Conservation (phyloP, 2,329 filamentous ascomycete species). For the Colletotrichum endophyticum region DNA sequence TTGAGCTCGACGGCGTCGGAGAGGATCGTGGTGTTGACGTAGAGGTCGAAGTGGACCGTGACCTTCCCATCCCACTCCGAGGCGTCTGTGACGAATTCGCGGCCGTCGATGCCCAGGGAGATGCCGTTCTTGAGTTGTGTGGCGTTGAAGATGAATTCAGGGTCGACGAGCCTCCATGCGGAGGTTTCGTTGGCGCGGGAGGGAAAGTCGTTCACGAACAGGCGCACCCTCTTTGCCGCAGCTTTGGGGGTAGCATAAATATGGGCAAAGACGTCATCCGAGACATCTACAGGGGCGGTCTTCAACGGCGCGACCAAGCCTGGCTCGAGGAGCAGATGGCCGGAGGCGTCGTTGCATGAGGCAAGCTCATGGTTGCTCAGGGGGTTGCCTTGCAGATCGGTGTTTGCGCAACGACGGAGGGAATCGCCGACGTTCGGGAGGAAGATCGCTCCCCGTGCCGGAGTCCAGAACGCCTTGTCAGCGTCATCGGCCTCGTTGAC, state of each 20-base stretch:
- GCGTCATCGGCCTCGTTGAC: slow-evolving; percentile 31
- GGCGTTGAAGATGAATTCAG: slow-evolving; percentile 31
- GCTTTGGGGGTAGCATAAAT: slow-evolving; percentile 17
- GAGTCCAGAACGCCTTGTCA: slow-evolving; percentile 29
- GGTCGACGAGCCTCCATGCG: slow-evolving; percentile 30
- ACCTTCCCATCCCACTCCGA: slow-evolving; percentile 32
- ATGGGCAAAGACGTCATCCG: slow-evolving; percentile 17
- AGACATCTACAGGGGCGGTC: slow-evolving; percentile 31
- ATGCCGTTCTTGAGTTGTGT: slow-evolving; percentile 32
- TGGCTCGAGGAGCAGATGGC: slow-evolving; percentile 33
- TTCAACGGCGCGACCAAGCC: slow-evolving; percentile 34
- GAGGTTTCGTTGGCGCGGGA: neutral
- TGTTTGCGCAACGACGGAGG: slow-evolving; percentile 30
- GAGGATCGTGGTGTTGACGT: slow-evolving; percentile 17
- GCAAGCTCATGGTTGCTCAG: slow-evolving; percentile 30
- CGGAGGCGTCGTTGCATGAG: slow-evolving; percentile 39
- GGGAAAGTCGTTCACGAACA: slow-evolving; percentile 27
- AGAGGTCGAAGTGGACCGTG: slow-evolving; percentile 32
- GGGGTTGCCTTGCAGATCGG: slow-evolving; percentile 6
- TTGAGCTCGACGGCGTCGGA: slow-evolving; percentile 35
- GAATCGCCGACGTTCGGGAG: slow-evolving; percentile 41
- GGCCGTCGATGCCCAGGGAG: slow-evolving; percentile 39
- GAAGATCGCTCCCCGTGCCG: slow-evolving; percentile 34
- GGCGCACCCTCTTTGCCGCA: slow-evolving; percentile 26
- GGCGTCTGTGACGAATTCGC: slow-evolving; percentile 28